Percentiles rank a stretch among this genome's conserved stretches.
Conservation (phyloP, 768 basidiomycete genomes). For the Boletus subcaerulescens region DNA sequence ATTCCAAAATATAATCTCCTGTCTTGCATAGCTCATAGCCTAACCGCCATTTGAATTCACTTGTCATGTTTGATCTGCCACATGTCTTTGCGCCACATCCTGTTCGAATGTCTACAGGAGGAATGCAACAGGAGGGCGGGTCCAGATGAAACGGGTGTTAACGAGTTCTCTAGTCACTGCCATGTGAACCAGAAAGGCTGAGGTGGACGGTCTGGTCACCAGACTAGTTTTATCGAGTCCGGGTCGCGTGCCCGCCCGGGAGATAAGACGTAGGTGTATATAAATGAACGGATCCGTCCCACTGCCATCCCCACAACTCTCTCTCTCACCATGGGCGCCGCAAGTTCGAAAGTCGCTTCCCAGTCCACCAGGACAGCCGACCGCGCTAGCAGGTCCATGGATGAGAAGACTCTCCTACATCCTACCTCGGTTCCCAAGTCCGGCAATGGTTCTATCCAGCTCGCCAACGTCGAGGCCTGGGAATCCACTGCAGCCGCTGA, state of each 20-base stretch:
- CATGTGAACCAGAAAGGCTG: background rate
- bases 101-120: background rate
- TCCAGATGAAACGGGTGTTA: too few relatives aligned
- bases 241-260: constrained; percentile 10
- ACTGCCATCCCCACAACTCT: constrained; percentile 11
- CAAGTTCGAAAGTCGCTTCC: constrained; percentile 23
- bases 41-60: too few relatives aligned
- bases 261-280: constrained; percentile 25
- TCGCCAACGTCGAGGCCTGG: constrained; percentile 62
- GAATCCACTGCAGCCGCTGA: constrained; percentile 52
- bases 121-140: too few relatives aligned
- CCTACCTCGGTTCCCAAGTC: constrained; percentile 36
- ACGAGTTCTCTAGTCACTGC: too few relatives aligned
- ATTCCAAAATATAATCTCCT: background rate
- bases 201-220: background rate
- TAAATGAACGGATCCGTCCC: constrained; percentile 18
- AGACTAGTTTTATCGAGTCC: background rate
- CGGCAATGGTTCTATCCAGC: constrained; percentile 57
- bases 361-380: constrained; percentile 16
- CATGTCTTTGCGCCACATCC: background rate
- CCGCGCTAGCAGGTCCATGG: constrained; percentile 18
- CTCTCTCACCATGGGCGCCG: constrained; percentile 23
- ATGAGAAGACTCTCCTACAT: constrained; percentile 22
- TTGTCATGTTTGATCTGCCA: background rate
- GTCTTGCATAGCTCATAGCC: background rate